A percentile compares a stretch with the other conserved stretches of the same genome.
Conservation (phyloP, 352 stramenopile species). For the Phytophthora cryptogea region DNA sequence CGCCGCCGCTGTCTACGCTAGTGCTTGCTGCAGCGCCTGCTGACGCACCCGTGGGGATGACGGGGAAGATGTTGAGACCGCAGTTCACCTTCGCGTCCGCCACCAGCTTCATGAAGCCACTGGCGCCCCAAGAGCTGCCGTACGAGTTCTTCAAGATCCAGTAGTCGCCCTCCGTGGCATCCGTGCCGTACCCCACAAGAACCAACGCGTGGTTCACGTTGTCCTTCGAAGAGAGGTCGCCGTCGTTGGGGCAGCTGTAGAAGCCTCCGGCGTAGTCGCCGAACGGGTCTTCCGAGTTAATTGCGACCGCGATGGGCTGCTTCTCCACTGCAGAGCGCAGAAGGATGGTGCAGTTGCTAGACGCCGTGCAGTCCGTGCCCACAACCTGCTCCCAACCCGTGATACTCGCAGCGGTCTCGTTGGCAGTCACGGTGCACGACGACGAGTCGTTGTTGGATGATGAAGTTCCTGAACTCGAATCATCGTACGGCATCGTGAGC, state of each 20-base stretch:
- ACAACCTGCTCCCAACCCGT: slow-evolving; percentile 71
- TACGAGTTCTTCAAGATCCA: slow-evolving; percentile 89
- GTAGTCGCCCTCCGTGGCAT: slow-evolving; percentile 61
- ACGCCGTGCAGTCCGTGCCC: slow-evolving; percentile 55
- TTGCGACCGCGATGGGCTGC: slow-evolving; percentile 75
- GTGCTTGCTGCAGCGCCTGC: slow-evolving; percentile 40
- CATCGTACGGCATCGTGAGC: slow-evolving; percentile 76
- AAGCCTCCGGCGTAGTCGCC: slow-evolving; percentile 71
- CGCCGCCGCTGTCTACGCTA: slow-evolving; percentile 67
- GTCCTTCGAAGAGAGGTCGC: slow-evolving; percentile 61
- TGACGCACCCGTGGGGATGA: slow-evolving; percentile 64
- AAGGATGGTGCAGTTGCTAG: slow-evolving; percentile 54
- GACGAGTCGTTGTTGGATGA: slow-evolving; percentile 33
- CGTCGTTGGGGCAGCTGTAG: slow-evolving; percentile 74
- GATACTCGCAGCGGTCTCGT: slow-evolving; percentile 75
- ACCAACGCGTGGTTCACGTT: slow-evolving; percentile 79
- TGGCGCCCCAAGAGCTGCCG: slow-evolving; percentile 65
- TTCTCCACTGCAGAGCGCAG: slow-evolving; percentile 57
- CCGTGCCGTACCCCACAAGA: slow-evolving; percentile 77
- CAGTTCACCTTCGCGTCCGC: slow-evolving; percentile 79
- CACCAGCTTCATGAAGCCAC: slow-evolving; percentile 68
- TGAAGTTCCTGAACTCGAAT: slow-evolving; percentile 32
- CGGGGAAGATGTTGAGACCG: slow-evolving; percentile 78
- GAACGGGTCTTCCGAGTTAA: slow-evolving; percentile 77
- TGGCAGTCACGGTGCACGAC: slow-evolving; percentile 37